Conservation (phyloP, 805 yeast genomes). For the Candida parachauliodes region DNA sequence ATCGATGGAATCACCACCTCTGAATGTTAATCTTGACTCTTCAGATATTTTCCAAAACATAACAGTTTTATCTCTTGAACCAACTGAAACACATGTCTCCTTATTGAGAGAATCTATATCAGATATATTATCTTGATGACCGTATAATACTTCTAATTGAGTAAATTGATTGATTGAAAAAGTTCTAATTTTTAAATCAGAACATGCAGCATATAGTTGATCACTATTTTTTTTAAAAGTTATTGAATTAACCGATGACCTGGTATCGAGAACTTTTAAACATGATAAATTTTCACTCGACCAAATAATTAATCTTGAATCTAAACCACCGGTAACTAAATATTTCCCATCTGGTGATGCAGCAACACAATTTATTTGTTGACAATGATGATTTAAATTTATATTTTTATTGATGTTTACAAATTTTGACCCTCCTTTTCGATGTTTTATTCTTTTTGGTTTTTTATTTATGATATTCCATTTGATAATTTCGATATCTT, state of each 20-base stretch:
- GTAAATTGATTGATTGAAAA: slow-evolving; percentile 82
- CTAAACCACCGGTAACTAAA: slow-evolving; percentile 89
- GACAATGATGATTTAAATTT: slow-evolving; percentile 68
- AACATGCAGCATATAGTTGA: slow-evolving; percentile 88
- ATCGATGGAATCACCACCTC: slow-evolving; percentile 74
- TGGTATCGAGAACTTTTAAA: slow-evolving; percentile 72
- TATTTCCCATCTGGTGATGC: slow-evolving; percentile 83
- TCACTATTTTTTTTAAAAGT: slow-evolving; percentile 77
- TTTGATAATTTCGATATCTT: slow-evolving; percentile 75
- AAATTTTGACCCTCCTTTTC: slow-evolving; percentile 56
- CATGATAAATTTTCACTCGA: slow-evolving; percentile 74
- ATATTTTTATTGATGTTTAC: slow-evolving; percentile 44
- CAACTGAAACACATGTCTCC: slow-evolving; percentile 95
- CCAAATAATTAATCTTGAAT: slow-evolving; percentile 81
- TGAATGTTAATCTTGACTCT: slow-evolving; percentile 87
- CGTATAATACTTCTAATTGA: slow-evolving; percentile 86
- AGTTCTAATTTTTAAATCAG: slow-evolving; percentile 85
- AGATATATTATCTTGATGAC: slow-evolving; percentile 88
- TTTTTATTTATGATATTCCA: slow-evolving; percentile 62
- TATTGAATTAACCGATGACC: slow-evolving; percentile 69
- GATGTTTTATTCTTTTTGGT: slow-evolving; percentile 63
- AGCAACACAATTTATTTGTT: slow-evolving; percentile 72
- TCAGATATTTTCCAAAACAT: slow-evolving; percentile 97
- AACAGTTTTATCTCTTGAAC: slow-evolving; percentile 91
- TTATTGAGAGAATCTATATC: slow-evolving; percentile 77